Evolutionary conservation across 2,329 filamentous ascomycete genomes (phyloP).

Genomic region (Falciphora oryzae): DNA sequence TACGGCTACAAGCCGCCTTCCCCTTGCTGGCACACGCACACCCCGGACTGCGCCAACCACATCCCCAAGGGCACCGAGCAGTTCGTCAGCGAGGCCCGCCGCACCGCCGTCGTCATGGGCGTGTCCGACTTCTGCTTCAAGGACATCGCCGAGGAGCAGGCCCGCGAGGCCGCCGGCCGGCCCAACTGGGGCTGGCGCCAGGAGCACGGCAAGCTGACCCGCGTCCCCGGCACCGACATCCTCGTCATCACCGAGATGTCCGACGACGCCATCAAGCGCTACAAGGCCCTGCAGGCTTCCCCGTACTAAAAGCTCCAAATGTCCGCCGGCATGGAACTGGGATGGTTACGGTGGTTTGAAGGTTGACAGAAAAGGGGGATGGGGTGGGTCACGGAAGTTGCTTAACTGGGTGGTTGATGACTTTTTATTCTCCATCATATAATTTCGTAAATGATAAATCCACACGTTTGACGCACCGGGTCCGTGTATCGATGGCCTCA

Average conservation of each 20-base stretch:
- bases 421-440: no score
- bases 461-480: no score
- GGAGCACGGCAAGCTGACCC: constrained; percentile 18
- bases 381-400: no score
- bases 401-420: no score
- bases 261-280: constrained; percentile 15
- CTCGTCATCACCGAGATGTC: constrained; percentile 21
- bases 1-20: constrained; percentile 21
- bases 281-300: neutral
- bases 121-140: constrained; percentile 17
- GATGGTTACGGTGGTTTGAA: no score
- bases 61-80: constrained; percentile 16
- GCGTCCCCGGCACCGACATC: constrained; percentile 14
- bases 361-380: no score
- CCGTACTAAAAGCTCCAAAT: no score
- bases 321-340: no score
- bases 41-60: constrained; percentile 18
- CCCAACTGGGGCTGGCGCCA: constrained; percentile 20
- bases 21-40: constrained; percentile 22
- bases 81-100: constrained; percentile 16
- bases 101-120: constrained; percentile 18
- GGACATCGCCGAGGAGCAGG: constrained; percentile 20
- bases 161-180: constrained; percentile 17
- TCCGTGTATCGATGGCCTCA: no score
- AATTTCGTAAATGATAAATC: no score